phyloP scores from a whole-genome alignment of 148 eudicot genomes.

The Dysphania ambrosioides region DNA sequence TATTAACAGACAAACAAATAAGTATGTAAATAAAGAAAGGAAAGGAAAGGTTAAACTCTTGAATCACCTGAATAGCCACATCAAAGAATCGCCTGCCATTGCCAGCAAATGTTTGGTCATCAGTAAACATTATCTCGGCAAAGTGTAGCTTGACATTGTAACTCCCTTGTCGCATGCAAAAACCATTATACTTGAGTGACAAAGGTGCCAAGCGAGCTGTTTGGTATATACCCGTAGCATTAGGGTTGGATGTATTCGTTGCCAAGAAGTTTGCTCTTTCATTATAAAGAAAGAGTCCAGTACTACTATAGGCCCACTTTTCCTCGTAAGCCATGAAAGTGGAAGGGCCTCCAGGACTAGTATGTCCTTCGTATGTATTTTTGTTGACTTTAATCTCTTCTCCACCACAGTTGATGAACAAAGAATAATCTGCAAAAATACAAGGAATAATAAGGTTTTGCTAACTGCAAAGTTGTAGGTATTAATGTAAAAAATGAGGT shows the following conservation, averaged over 20 bases:
- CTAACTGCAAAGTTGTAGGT: too few species aligned
- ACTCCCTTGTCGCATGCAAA: conserved; percentile 54
- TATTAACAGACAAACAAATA: not conserved
- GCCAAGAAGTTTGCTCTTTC: conserved; percentile 26
- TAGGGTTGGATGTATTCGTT: conserved; percentile 29
- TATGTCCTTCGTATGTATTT: conserved; percentile 50
- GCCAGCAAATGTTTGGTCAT: conserved; percentile 49
- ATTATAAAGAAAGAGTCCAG: conserved; percentile 45
- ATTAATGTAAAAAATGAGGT: too few species aligned
- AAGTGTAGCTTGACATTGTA: conserved; percentile 69
- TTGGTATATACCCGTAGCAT: conserved; percentile 38
- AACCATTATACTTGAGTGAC: conserved; percentile 68
- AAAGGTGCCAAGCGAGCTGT: conserved; percentile 65
- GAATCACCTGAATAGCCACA: conserved; percentile 60
- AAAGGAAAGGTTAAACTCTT: not conserved
- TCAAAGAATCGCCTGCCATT: conserved; percentile 64
- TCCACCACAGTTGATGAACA: conserved; percentile 83
- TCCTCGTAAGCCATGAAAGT: conserved; percentile 33
- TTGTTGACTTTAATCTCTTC: conserved; percentile 27
- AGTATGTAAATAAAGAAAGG: too few species aligned
- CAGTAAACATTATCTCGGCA: conserved; percentile 53
- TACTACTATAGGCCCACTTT: conserved; percentile 76
- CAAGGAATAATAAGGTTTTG: not conserved
- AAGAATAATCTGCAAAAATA: conserved; percentile 53
- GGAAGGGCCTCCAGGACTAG: conserved; percentile 36